phyloP scores from a whole-genome alignment of 768 basidiomycete genomes.

The Suillus hirtellus region DNA sequence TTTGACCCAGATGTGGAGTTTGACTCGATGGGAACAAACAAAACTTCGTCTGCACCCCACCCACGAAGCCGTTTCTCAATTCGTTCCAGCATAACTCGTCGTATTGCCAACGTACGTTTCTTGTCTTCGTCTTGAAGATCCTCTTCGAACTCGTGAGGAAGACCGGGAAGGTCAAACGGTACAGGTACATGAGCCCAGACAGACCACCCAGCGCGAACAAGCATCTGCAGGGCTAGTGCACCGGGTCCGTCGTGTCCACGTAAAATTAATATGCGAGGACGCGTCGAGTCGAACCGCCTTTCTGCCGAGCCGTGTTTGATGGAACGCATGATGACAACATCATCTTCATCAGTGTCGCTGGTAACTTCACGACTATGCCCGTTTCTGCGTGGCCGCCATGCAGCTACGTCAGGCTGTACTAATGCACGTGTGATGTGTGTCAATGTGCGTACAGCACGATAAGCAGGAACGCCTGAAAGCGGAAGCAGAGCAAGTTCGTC shows the following conservation, averaged over 20 bases:
- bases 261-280: slow-evolving; percentile 59
- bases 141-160: slow-evolving; percentile 38
- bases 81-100: slow-evolving; percentile 41
- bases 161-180: slow-evolving; percentile 34
- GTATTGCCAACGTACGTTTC: slow-evolving; percentile 39
- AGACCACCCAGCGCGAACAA: slow-evolving; percentile 66
- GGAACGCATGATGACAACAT: neutral
- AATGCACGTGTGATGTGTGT: slow-evolving; percentile 34
- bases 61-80: slow-evolving; percentile 56
- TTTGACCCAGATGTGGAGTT: slow-evolving; percentile 21
- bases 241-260: slow-evolving; percentile 75
- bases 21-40: slow-evolving; percentile 48
- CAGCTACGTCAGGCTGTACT: slow-evolving; percentile 16
- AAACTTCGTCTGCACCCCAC: slow-evolving; percentile 79
- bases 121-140: slow-evolving; percentile 33
- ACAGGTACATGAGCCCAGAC: slow-evolving; percentile 70
- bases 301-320: slow-evolving; percentile 8
- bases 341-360: slow-evolving; percentile 17
- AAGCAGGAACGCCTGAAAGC: slow-evolving; percentile 75
- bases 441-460: slow-evolving; percentile 77
- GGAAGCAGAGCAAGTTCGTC: slow-evolving; percentile 83
- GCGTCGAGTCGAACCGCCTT: slow-evolving; percentile 19
- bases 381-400: neutral
- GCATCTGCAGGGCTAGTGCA: slow-evolving; percentile 76
- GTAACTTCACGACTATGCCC: slow-evolving; percentile 24